Base-by-base conservation (phyloP, 805 yeast genomes). In the Starmerella apis region DNA sequence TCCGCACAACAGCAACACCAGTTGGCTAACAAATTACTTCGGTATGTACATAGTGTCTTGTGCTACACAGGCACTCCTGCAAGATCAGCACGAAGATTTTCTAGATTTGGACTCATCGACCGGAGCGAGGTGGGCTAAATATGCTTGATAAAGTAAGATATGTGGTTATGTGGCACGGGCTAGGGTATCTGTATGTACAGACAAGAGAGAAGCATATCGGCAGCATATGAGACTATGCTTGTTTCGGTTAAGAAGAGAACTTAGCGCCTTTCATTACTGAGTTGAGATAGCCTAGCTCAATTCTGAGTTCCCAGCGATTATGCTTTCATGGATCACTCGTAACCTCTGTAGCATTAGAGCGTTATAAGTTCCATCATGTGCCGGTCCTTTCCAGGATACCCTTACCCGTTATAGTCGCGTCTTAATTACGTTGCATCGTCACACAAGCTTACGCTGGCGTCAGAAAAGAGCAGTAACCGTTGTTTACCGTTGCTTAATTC, bases 111-210 rank as follows among this genome's bases (percentile, higher is more conserved):
- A 13, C n/a, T 8, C 7, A 38, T 24, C 43, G 28, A n/a, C 30
- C 41, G 30, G 31, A 9, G 8, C 18, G 30, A 4, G n/a, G 28
- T 10, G 41, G 20, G 3, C 10, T 13, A 8, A 27, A n/a, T 18
- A 11, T 20, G 25, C 31, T 20, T 4, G 23, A 38, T 38, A 24
- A 22, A 24, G 43, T 38, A 38, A 9, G 20, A 24, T 7, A 6
- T 3, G n/a, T 13, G 9, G 3, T 5, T n/a, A 38, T 23, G 43
- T 38, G 43, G 43, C 43, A 38, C 43, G 43, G 43, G 43, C 43
- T 23, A 38, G 43, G 43, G 43, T 38, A n/a, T 11, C 18, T 14
- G 16, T 11, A 5, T 31, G 11, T 31, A 27, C 20, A 33, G 37
- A 22, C 3, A 19, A 18, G 16, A 18, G 9, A 14, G 41, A 13